phyloP scores from a whole-genome alignment of 805 yeast genomes.

The Lipomyces sp. region DNA sequence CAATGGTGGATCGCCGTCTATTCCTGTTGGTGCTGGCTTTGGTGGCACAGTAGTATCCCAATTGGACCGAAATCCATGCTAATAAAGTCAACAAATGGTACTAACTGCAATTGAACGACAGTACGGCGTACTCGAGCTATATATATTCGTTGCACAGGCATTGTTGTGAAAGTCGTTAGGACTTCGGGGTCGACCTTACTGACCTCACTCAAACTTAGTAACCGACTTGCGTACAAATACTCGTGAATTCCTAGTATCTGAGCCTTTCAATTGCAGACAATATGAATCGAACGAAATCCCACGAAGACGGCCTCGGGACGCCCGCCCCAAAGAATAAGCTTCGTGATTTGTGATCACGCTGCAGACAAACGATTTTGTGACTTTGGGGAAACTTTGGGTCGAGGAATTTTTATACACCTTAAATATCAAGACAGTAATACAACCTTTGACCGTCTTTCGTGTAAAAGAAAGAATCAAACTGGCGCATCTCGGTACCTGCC shows the following conservation, averaged over 20 bases:
- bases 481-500: slow-evolving; percentile 44
- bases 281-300: neutral
- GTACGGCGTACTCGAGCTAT: slow-evolving; percentile 17
- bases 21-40: slow-evolving; percentile 79
- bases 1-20: slow-evolving; percentile 85
- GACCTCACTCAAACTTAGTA: neutral
- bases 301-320: neutral
- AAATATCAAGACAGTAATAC: neutral
- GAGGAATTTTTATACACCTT: no score
- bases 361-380: no score
- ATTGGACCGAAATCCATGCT: slow-evolving; percentile 88
- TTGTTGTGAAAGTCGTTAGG: neutral
- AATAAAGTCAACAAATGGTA: neutral
- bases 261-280: neutral
- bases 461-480: slow-evolving; percentile 9
- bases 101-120: neutral
- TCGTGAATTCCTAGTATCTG: neutral
- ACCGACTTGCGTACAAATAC: neutral
- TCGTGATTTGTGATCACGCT: neutral
- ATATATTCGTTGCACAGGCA: slow-evolving; percentile 23
- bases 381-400: no score
- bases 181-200: neutral
- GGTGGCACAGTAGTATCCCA: slow-evolving; percentile 76
- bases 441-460: neutral
- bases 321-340: neutral